Percentiles rank a stretch among this genome's conserved stretches.
Conservation (phyloP, 805 yeast species). For the Priceomyces medius region DNA sequence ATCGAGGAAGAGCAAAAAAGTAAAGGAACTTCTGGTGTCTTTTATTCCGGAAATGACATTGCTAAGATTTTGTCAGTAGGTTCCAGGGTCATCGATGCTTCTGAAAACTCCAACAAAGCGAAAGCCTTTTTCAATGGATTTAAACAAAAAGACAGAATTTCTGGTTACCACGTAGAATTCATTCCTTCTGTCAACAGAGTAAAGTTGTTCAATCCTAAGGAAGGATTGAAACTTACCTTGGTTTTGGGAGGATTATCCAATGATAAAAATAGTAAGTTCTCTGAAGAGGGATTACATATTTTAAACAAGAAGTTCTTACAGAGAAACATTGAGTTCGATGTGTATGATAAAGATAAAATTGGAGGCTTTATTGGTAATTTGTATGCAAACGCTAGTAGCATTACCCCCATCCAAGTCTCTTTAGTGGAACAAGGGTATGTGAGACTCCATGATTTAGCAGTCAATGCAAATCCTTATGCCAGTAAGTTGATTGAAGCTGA, state of each 20-base stretch:
- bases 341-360: constrained; percentile 67
- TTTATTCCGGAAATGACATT: constrained; percentile 42
- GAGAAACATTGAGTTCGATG: constrained; percentile 68
- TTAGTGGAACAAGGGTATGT: constrained; percentile 65
- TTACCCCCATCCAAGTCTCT: constrained; percentile 54
- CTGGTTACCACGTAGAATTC: constrained; percentile 61
- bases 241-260: constrained; percentile 72
- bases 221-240: constrained; percentile 64
- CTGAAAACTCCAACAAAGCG: constrained; percentile 70
- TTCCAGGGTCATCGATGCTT: constrained; percentile 72
- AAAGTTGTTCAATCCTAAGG: constrained; percentile 65
- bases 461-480: constrained; percentile 54
- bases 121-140: constrained; percentile 71
- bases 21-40: constrained; percentile 58
- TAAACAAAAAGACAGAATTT: constrained; percentile 59
- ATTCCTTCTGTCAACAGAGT: constrained; percentile 69
- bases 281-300: constrained; percentile 52
- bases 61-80: constrained; percentile 51
- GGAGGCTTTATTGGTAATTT: constrained; percentile 81
- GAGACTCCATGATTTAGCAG: constrained; percentile 63
- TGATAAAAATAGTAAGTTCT: constrained; percentile 36
- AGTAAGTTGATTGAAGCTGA: constrained; percentile 60
- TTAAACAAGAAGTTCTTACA: constrained; percentile 60
- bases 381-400: constrained; percentile 47
- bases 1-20: constrained; percentile 60